Base-by-base conservation (phyloP, 2,329 filamentous ascomycete genomes). In the Ophiocordyceps camponoti-rufipedis region DNA sequence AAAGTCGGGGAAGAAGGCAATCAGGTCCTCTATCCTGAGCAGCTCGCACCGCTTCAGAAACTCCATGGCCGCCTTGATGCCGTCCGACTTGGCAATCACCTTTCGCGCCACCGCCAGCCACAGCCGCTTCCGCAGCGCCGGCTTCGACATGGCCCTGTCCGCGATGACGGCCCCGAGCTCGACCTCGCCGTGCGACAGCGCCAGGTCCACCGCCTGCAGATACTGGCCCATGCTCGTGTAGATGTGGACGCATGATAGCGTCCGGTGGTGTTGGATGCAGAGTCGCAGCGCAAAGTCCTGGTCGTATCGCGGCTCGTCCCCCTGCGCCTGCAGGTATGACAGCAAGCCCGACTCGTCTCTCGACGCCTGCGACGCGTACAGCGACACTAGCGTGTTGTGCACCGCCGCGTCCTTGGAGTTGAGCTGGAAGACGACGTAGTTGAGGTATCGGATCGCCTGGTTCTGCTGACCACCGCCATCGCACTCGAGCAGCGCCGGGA, bases 1-100 rank as follows among this genome's bases (percentile, higher is more conserved):
- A 58, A 98, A 98, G 60, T 98, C 91, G 0, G 91, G 91, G 65
- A 98, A 98, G 68, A 98, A 95, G 0, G 91, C 91, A 39, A 98
- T 96, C 29, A 98, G 66, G 56, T 98, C 91, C 64, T 98, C 91
- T 51, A 98, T 98, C 50, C 83, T 82, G 43, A 98, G 75, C 12
- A 96, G 71, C 49, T 95, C 87, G 59, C 89, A 95, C 10, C 86
- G 80, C 53, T 86, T 85, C 12, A 96, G 72, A 57, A 98, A 95
- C 49, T 93, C 85, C 52, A 98, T 94, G 2, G 91, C 91, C 31
- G 82, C 75, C 63, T 86, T 95, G 70, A 96, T 95, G 44, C 86
- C 85, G 48, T 82, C 82, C 7, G 79, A 83, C 50, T 88, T 79
- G 1, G 79, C 80, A 52, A 98, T 95, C 44, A 96, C 91, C 56